A percentile compares a stretch with the other conserved stretches of the same genome.
phyloP scores from a whole-genome alignment of 495 filamentous ascomycete species.

The Tuber calosporum region DNA sequence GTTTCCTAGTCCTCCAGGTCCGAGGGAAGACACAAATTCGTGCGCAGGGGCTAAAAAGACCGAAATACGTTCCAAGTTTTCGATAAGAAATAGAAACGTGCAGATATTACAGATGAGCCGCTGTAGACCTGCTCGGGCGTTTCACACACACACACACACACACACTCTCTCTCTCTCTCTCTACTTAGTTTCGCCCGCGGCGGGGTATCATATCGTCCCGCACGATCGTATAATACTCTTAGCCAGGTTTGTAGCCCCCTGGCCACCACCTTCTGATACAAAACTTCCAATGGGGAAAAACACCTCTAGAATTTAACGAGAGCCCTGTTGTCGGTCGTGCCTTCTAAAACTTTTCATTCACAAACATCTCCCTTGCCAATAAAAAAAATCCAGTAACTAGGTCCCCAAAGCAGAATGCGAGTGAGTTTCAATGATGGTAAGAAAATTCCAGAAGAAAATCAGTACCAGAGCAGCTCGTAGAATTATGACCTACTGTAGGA shows the following conservation, averaged over 20 bases:
- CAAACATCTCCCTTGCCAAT: neutral
- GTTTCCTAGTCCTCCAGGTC: neutral
- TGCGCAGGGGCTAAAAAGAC: neutral
- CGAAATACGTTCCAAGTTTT: neutral
- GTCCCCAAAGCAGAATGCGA: neutral
- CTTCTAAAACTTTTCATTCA: neutral
- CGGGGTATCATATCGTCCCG: neutral
- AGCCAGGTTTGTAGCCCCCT: neutral
- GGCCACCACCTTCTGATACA: neutral
- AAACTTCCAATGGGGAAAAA: neutral
- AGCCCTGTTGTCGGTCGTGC: neutral
- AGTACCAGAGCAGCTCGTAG: neutral
- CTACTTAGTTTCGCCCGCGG: neutral
- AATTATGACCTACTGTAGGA: neutral
- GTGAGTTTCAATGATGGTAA: neutral
- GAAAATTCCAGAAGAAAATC: neutral
- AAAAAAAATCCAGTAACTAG: neutral
- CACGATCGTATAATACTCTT: neutral
- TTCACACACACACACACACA: too few relatives aligned
- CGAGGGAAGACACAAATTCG: neutral
- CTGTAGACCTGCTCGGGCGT: too few relatives aligned
- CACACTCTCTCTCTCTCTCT: too few relatives aligned
- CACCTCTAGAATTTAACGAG: neutral
- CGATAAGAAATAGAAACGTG: neutral
- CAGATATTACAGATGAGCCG: neutral